Base-by-base conservation (phyloP, 2,329 filamentous ascomycete species). In the Xylaria sp. region DNA sequence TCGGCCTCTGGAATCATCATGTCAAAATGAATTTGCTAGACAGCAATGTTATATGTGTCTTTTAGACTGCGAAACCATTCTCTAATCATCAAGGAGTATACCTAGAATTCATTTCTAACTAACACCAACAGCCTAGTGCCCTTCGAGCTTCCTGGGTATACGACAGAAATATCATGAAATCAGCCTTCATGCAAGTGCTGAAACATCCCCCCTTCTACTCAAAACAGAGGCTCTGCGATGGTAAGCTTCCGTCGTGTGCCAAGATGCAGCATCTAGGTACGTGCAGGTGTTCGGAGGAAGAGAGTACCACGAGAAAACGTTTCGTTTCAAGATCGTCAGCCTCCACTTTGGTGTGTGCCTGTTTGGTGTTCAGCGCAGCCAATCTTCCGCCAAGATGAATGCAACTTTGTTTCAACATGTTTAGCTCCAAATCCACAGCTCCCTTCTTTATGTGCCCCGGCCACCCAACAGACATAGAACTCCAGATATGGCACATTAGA, bases 281-380 rank as follows among this genome's bases (percentile, higher is more conserved):
- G 25, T 37, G 12, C 20, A 41, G 39, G 25, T 46, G 20, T 37
- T 55, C 20, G 44, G 46, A 39, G 34, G 28, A 37, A 32, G 15
- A 20, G 48, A n/a, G 20, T 57, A 32, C 46, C 12, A 48, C 34
- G 57, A 23, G 15, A 63, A 46, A 39, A 41, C 68, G 71, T 72
- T 74, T 74, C 62, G 73, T 76, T 76, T 74, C 68, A 72, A 69
- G 58, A 65, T 66, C 41, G 70, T 74, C 60, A 54, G 37, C 50
- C 37, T 39, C 50, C 18, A 39, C 68, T 37, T 37, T 10, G 10
- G 34, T 37, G 34, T 37, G 8, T 10, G 8, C 34, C 10, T 37
- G 68, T 73, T 70, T 72, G 67, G 74, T 65, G 37, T 72, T 70
- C 66, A 63, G 28, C 12, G n/a, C 20, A 25, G 37, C 23, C 13